Evolutionary conservation across 2,329 filamentous ascomycete genomes (phyloP).

Genomic region (Aureobasidium leucospermi): DNA sequence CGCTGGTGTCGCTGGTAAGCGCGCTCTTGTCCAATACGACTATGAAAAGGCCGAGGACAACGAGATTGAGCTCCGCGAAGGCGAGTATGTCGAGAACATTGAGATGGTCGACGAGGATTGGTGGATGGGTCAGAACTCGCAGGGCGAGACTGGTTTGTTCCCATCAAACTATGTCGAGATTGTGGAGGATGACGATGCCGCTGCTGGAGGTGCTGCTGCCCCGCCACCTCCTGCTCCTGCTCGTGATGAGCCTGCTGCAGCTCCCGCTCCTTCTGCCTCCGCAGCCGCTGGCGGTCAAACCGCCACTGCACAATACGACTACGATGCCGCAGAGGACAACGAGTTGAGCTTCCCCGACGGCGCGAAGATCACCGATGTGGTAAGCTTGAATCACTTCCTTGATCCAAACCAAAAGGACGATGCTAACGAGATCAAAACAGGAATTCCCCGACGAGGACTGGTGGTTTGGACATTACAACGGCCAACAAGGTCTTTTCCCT

Average conservation of each 20-base stretch:
- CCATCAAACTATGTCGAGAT: conserved; percentile 96
- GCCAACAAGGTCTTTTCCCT: conserved; percentile 72
- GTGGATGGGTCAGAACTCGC: conserved; percentile 91
- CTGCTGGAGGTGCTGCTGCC: conserved; percentile 33
- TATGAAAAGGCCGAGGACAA: conserved; percentile 98
- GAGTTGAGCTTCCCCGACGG: conserved; percentile 79
- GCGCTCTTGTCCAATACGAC: conserved; percentile 81
- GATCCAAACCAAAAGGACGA: neutral
- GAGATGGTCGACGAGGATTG: conserved; percentile 98
- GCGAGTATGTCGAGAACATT: conserved; percentile 81
- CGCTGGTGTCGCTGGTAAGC: conserved; percentile 49
- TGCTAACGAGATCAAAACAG: conserved; percentile 41
- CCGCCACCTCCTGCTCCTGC: conserved; percentile 30
- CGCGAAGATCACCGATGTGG: conserved; percentile 70
- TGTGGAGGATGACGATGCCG: conserved; percentile 52
- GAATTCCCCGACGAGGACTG: conserved; percentile 98
- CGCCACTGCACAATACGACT: conserved; percentile 86
- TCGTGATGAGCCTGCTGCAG: conserved; percentile 27
- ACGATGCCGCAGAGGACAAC: conserved; percentile 95
- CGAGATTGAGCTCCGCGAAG: conserved; percentile 84
- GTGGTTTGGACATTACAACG: conserved; percentile 88
- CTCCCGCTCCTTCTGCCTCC: conserved; percentile 25
- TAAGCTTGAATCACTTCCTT: conserved; percentile 38
- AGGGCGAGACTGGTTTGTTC: conserved; percentile 83
- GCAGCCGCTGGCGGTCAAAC: conserved; percentile 41